phyloP scores from a whole-genome alignment of 2,329 filamentous ascomycete genomes.

The Huntiella omanensis region DNA sequence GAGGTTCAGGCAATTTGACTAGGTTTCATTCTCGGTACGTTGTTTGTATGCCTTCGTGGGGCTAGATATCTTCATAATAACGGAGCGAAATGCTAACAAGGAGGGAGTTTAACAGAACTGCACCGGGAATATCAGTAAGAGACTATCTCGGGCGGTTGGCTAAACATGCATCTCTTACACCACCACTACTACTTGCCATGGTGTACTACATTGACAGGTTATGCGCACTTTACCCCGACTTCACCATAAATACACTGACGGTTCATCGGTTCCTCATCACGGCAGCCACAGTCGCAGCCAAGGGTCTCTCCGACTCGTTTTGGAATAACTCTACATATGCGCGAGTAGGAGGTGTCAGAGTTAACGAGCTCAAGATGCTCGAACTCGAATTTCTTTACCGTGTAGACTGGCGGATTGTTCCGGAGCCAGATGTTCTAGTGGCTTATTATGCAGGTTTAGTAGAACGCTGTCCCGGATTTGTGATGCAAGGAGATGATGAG shows the following conservation, averaged over 20 bases:
- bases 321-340: constrained; percentile 98
- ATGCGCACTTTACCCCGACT: constrained; percentile 79
- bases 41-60: neutral
- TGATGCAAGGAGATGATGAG: constrained; percentile 24
- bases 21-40: constrained; percentile 79
- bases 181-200: constrained; percentile 91
- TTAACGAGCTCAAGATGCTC: constrained; percentile 73
- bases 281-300: constrained; percentile 84
- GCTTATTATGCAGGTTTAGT: constrained; percentile 87
- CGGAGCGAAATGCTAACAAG: no score
- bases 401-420: constrained; percentile 93
- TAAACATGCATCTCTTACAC: constrained; percentile 80
- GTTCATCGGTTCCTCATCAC: constrained; percentile 96
- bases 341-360: constrained; percentile 75
- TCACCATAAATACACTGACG: constrained; percentile 89
- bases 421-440: constrained; percentile 78
- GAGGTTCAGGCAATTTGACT: constrained; percentile 55
- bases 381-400: constrained; percentile 86
- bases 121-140: constrained; percentile 81
- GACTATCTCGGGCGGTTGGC: constrained; percentile 89
- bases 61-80: no score
- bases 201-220: constrained; percentile 96
- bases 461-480: constrained; percentile 40
- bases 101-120: constrained; percentile 24
- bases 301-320: constrained; percentile 89